Percentiles rank a stretch among this genome's conserved stretches.
phyloP scores from a whole-genome alignment of 768 basidiomycete species.

The Obba rivulosa region DNA sequence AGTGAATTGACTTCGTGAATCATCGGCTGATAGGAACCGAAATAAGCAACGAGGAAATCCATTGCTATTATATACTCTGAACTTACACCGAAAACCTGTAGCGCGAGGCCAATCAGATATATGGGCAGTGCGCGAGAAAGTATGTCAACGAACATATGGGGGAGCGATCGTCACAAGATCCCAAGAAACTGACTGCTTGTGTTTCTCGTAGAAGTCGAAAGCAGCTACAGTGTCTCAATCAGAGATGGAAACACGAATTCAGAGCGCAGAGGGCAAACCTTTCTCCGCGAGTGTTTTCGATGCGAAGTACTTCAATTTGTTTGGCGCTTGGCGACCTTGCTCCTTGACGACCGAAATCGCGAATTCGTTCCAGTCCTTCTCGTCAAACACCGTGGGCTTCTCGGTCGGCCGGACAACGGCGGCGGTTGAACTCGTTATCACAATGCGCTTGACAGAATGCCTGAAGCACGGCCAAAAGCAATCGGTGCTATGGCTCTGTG shows the following conservation, averaged over 20 bases:
- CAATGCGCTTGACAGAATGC: constrained; percentile 53
- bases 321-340: constrained; percentile 21
- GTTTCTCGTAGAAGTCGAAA: constrained; percentile 10
- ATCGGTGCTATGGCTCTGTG: no score
- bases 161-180: constrained; percentile 33
- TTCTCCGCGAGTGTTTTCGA: constrained; percentile 64
- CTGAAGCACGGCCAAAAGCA: constrained; percentile 7
- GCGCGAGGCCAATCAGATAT: no score
- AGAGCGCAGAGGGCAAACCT: neutral
- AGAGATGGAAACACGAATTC: neutral
- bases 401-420: constrained; percentile 30
- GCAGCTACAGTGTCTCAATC: constrained; percentile 2
- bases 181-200: constrained; percentile 22
- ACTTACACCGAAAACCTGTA: neutral
- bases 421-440: constrained; percentile 61
- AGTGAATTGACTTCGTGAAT: constrained; percentile 5
- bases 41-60: no score
- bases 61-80: no score
- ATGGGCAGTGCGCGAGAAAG: no score
- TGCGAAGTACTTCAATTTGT: constrained; percentile 45
- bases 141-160: constrained; percentile 26
- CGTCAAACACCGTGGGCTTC: constrained; percentile 30
- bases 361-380: constrained; percentile 41
- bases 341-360: constrained; percentile 25
- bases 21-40: neutral